Conservation (phyloP, 2,329 filamentous ascomycete genomes). For the Colletotrichum karsti region DNA sequence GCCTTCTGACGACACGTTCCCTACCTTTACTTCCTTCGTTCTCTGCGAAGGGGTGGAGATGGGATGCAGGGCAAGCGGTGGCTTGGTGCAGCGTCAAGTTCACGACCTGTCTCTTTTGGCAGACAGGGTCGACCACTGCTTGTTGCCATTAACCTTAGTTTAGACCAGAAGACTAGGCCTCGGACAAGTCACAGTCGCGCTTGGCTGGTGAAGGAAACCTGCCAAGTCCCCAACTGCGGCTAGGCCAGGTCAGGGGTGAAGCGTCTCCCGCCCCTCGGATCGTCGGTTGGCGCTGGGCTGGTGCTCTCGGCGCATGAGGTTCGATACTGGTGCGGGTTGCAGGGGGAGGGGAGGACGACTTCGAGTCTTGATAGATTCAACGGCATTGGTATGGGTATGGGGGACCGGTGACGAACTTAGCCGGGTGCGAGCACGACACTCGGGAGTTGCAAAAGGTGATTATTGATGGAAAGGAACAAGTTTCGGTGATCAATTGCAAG, state of each 20-base stretch:
- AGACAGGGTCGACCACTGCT: background rate
- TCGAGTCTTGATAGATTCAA: background rate
- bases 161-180: background rate
- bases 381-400: background rate
- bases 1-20: background rate
- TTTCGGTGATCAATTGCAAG: constrained; percentile 19
- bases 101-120: background rate
- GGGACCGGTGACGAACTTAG: background rate
- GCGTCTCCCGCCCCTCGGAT: constrained; percentile 2
- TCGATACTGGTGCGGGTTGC: constrained; percentile 5
- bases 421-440: background rate
- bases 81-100: background rate
- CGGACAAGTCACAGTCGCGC: background rate
- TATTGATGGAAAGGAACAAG: constrained; percentile 11
- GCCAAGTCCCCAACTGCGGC: background rate
- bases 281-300: constrained; percentile 11
- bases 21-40: too few species aligned
- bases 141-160: background rate
- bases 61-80: background rate
- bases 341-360: background rate
- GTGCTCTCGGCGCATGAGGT: constrained; percentile 19
- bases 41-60: background rate
- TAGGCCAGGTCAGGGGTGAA: background rate
- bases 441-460: background rate
- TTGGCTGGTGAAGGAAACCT: background rate